Conservation (phyloP, 345 rosid species). For the Eucalyptus microcorys region DNA sequence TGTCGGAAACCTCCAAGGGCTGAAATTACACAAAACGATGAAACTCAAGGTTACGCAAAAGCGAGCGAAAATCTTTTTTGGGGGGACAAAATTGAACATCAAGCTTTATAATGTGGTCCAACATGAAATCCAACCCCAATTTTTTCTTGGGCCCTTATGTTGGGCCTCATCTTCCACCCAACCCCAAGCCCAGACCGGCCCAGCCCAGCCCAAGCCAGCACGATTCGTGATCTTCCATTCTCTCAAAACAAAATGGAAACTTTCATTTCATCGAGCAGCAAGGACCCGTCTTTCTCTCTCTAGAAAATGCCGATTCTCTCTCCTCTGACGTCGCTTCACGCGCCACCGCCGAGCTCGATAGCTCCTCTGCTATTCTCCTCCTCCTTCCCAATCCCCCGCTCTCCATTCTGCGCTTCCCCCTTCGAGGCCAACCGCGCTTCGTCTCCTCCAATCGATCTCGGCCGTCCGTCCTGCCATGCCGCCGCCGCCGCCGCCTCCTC, state of each 20-base stretch:
- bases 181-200: neutral
- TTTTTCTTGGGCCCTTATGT: neutral
- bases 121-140: neutral
- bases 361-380: neutral
- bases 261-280: neutral
- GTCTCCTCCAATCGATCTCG: neutral
- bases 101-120: neutral
- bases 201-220: neutral
- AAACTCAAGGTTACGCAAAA: neutral
- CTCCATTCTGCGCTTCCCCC: neutral
- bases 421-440: neutral
- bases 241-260: neutral
- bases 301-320: conserved; percentile 7
- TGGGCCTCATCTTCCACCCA: neutral
- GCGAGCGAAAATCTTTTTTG: neutral
- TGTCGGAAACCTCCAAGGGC: neutral
- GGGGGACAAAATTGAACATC: neutral
- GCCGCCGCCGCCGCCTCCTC: neutral
- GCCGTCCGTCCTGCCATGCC: conserved; percentile 6
- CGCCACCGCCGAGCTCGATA: neutral
- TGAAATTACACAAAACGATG: neutral
- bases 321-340: neutral
- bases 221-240: neutral
- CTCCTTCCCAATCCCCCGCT: neutral
- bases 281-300: neutral